Evolutionary conservation across 2,329 filamentous ascomycete genomes (phyloP).

Genomic region (Pseudocercospora macadamiae): DNA sequence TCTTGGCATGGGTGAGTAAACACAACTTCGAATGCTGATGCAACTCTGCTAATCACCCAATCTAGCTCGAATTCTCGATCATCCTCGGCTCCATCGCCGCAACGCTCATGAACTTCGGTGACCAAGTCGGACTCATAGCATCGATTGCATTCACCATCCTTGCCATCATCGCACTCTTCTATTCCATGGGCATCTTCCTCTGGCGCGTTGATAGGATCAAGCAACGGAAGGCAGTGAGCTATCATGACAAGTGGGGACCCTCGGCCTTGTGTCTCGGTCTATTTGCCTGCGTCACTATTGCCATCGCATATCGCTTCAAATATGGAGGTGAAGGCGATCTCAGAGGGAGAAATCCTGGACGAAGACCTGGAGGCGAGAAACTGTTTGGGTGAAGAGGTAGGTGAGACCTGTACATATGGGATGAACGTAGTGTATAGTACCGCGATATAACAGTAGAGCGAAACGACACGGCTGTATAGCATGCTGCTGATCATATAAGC

Average conservation of each 20-base stretch:
- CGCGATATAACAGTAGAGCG: neutral
- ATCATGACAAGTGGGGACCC: conserved; percentile 88
- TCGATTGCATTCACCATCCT: conserved; percentile 73
- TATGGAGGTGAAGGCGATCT: conserved; percentile 54
- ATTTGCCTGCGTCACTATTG: conserved; percentile 72
- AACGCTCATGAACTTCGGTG: conserved; percentile 79
- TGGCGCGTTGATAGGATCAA: conserved; percentile 87
- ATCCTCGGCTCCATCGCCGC: conserved; percentile 87
- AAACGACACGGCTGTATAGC: neutral
- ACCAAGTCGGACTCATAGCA: conserved; percentile 66
- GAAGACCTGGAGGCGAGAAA: neutral
- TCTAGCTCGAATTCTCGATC: conserved; percentile 88
- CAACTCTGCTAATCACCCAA: neutral
- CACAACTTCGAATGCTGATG: neutral
- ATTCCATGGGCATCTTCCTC: conserved; percentile 81
- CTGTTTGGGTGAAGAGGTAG: neutral
- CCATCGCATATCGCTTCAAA: conserved; percentile 77
- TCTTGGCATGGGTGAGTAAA: conserved; percentile 81
- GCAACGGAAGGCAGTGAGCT: conserved; percentile 79
- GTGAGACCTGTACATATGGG: neutral
- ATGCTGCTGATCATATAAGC: neutral
- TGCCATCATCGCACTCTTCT: conserved; percentile 76
- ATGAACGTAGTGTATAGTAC: neutral
- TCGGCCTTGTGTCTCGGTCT: conserved; percentile 73
- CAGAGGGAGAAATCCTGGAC: conserved; percentile 18